Evolutionary conservation across 176 grass and related monocot species (phyloP).

Genomic region (Lolium rigidum): DNA sequence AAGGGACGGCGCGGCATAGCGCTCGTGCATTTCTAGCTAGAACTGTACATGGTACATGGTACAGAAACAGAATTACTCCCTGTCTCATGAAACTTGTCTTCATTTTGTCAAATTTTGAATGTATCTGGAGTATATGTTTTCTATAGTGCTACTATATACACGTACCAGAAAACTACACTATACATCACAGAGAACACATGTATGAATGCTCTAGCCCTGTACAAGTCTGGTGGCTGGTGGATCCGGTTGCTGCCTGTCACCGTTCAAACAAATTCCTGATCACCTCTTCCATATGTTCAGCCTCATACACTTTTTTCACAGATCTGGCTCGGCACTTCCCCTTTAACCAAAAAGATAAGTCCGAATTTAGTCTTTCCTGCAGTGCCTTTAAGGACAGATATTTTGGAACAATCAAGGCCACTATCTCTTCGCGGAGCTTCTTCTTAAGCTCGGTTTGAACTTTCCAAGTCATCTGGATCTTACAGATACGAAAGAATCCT

Average conservation of each 20-base stretch:
- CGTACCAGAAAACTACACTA: too few relatives aligned
- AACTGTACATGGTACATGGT: too few relatives aligned
- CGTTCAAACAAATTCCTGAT: not conserved
- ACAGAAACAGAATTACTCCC: too few relatives aligned
- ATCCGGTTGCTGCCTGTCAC: not conserved
- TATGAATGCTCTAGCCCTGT: not conserved
- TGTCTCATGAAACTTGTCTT: too few relatives aligned
- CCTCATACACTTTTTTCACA: not conserved
- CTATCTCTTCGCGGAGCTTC: not conserved
- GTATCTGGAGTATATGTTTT: too few relatives aligned
- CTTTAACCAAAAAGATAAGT: not conserved
- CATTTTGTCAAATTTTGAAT: too few relatives aligned
- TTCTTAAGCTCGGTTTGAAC: not conserved
- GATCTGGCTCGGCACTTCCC: not conserved
- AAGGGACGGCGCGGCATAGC: not conserved
- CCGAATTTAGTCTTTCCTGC: not conserved
- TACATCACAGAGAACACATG: too few relatives aligned
- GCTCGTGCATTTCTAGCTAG: not conserved
- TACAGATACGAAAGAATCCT: not conserved
- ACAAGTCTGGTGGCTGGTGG: not conserved
- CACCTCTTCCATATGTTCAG: not conserved
- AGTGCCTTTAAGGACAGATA: not conserved
- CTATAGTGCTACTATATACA: too few relatives aligned
- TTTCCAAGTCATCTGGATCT: not conserved
- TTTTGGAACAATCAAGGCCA: not conserved